Percentiles rank a stretch among this genome's conserved stretches.
phyloP scores from a whole-genome alignment of 2,329 filamentous ascomycete genomes.

The Amauroascus verrucosus region DNA sequence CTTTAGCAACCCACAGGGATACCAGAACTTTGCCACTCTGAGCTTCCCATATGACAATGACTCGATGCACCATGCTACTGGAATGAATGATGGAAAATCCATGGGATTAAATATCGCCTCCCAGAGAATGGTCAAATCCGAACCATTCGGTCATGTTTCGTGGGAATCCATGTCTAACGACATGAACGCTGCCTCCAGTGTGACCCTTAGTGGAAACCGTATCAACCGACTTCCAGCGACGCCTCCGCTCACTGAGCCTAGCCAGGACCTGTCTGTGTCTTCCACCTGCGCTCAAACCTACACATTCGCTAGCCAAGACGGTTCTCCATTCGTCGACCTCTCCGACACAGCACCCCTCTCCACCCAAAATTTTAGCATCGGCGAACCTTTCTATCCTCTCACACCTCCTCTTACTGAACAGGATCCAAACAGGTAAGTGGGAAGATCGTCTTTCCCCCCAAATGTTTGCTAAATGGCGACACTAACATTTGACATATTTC shows the following conservation, averaged over 20 bases:
- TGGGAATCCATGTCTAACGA: slow-evolving; percentile 17
- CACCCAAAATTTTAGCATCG: slow-evolving; percentile 29
- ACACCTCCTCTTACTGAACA: slow-evolving; percentile 32
- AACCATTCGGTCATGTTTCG: slow-evolving; percentile 20
- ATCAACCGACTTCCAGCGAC: slow-evolving; percentile 33
- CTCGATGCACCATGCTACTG: slow-evolving; percentile 25
- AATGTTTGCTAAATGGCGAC: background rate
- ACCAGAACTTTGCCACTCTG: slow-evolving; percentile 31
- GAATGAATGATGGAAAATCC: slow-evolving; percentile 26
- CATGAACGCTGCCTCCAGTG: background rate
- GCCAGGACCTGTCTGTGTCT: slow-evolving; percentile 33
- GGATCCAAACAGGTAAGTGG: slow-evolving; percentile 34
- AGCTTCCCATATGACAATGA: slow-evolving; percentile 36
- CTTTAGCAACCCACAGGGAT: slow-evolving; percentile 30
- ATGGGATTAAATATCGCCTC: slow-evolving; percentile 30
- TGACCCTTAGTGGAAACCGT: background rate
- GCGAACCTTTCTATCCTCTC: slow-evolving; percentile 32
- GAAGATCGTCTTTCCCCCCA: background rate
- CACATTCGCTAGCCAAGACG: slow-evolving; percentile 31
- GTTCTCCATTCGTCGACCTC: slow-evolving; percentile 30
- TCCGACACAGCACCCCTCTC: slow-evolving; percentile 26
- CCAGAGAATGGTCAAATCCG: slow-evolving; percentile 26
- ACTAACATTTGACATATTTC: background rate
- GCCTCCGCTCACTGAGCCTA: slow-evolving; percentile 35
- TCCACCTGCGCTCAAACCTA: slow-evolving; percentile 33